phyloP scores from a whole-genome alignment of 2,329 filamentous ascomycete species.

The Neonectria magnoliae region DNA sequence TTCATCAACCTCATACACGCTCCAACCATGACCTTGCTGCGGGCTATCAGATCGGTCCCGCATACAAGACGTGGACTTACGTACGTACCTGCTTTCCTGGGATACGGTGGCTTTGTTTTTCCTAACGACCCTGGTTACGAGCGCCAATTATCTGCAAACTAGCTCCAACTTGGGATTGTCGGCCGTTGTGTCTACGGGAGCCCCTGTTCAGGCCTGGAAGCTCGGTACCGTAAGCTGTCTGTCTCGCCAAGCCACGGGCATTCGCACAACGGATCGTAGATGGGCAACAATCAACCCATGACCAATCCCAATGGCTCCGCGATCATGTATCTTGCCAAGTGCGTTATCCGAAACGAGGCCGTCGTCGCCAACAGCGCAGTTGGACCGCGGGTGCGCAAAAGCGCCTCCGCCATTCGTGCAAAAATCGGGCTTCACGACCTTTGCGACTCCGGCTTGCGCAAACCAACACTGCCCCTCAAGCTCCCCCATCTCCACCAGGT shows the following conservation, averaged over 20 bases:
- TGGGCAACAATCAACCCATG: constrained; percentile 14
- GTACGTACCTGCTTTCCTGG: neutral
- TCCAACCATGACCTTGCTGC: neutral
- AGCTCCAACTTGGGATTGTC: neutral
- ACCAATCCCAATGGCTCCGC: constrained; percentile 2
- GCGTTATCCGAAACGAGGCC: constrained; percentile 28
- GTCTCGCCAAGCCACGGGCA: neutral
- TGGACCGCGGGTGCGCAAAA: constrained; percentile 3
- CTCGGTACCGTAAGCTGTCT: neutral
- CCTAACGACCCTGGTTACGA: neutral
- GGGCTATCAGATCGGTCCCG: neutral
- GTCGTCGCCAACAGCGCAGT: constrained; percentile 8
- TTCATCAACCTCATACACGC: constrained; percentile 5
- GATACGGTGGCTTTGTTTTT: neutral
- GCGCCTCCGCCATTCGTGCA: constrained; percentile 31
- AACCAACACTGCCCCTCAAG: constrained; percentile 3
- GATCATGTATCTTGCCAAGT: constrained; percentile 1
- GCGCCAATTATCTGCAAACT: neutral
- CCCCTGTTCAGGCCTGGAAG: neutral
- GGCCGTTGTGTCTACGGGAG: neutral
- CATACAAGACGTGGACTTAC: neutral
- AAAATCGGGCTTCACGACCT: constrained; percentile 24
- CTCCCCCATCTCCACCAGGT: constrained; percentile 19
- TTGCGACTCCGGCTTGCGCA: constrained; percentile 16
- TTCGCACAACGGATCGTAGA: neutral